Evolutionary conservation across 2,329 filamentous ascomycete genomes (phyloP), one percentile per base, ranked within the genome.

Genomic region (Sporothrix brunneoviolacea): DNA sequence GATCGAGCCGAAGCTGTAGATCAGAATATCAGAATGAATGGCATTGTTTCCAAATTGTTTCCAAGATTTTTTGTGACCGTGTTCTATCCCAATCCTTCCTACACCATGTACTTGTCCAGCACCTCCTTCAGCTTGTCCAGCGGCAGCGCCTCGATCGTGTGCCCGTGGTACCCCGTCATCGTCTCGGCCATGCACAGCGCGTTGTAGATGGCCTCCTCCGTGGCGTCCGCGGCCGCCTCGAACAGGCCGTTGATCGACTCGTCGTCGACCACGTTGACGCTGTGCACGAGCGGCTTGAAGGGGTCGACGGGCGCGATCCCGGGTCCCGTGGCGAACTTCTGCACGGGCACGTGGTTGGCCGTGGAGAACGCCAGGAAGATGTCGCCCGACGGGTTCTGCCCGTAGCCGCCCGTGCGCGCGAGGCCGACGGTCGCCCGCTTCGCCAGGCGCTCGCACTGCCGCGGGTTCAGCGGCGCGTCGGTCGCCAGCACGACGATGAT

Each of bases 351-450:
- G 38, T 70, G 67, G 52, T 76, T 79, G 6, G 70, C 81, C 0
- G 82, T 86, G 8, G 80, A 84, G 53, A 86, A 79, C 4, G 82
- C 82, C 3, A 86, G 67, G 60, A 85, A 84, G 52, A 86, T 78
- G 54, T 86, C 82, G 0, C 82, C 83, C 79, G 84, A 10, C 71
- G 48, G 40, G 48, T 50, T 44, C 18, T 50, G 33, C 24, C 48
- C 72, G 55, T 84, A 84, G 38, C 73, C 70, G 3, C 82, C 82
- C 0, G 83, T 80, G 51, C 75, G 71, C 5, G 75, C 68, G 1
- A 86, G 62, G 0, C 83, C 82, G 1, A 84, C 74, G 0, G 80
- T 81, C 1, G 80, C 58, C 18, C 62, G 51, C 54, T 59, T 61
- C 13, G 64, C 64, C 8, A 65, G 54, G 27, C 62, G 57, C 53